Evolutionary conservation across 371 early-diverging fungal genomes (phyloP), one percentile per base, ranked within the genome.

Genomic region (Mucor velutinosus): DNA sequence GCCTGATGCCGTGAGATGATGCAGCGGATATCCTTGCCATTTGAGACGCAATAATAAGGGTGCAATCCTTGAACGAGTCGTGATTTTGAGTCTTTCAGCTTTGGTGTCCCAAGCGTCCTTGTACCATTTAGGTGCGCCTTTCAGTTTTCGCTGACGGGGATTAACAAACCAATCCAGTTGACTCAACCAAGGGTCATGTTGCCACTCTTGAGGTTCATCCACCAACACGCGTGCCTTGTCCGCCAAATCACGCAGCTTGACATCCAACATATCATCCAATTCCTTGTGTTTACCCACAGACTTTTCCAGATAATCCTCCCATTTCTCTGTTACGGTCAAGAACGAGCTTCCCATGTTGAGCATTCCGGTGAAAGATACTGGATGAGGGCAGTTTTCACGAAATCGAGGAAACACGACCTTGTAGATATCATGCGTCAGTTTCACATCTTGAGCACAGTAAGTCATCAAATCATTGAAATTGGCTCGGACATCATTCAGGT

Each of bases 361-460:
- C 78, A 94, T 92, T 4, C 98, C 98, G 0, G 93, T 92, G 80
- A 98, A 95, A 5, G 97, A 94, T 27, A 90, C 95, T 2, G 97
- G 97, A 69, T 97, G 94, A 10, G 98, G 97, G 70, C 97, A 97
- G 56, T 94, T 94, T 12, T 80, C 56, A 17, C 85, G 74, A 74
- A 89, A 99, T 33, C 78, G 76, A 7, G 94, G 93, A 0, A 92
- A 89, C 3, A 95, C 87, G 7, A 68, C 67, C 51, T 79, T 77
- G 65, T 90, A 97, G 5, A 98, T 86, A 27, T 75, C 67, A 45
- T 91, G 90, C 0, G 98, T 98, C 29, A 89, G 83, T 0, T 62
- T 67, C 0, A 98, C 98, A 78, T 99, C 99, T n/a, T 70, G 71
- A 7, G 96, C 94, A 77, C 98, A 98, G 73, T 99, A 99, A 3